Percentiles rank a stretch among this genome's conserved stretches.
These are phyloP conservation scores for Phytopythium vexans DNA, from an alignment of 352 stramenopile species.

Conservation along the genomic window DNA sequence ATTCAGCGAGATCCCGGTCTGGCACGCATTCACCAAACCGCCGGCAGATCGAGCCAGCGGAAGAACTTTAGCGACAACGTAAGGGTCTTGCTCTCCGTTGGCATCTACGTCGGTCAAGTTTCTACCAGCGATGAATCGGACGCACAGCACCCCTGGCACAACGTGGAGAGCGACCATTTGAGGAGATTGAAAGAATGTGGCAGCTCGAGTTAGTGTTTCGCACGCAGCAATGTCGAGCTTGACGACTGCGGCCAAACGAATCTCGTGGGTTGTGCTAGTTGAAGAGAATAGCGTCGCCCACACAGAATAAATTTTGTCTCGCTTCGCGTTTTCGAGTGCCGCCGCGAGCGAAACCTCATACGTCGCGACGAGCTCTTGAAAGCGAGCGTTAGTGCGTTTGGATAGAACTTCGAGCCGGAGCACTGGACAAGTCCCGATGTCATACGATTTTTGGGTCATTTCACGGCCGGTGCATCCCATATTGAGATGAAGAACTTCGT, in stretches of 20 bases:
- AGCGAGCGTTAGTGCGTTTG: slow-evolving; percentile 19
- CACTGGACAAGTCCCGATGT: slow-evolving; percentile 23
- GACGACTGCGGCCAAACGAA: too few relatives aligned
- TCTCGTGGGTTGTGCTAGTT: too few relatives aligned
- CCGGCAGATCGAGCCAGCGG: slow-evolving; percentile 8
- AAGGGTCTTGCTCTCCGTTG: slow-evolving; percentile 53
- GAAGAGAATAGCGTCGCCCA: slow-evolving; percentile 16
- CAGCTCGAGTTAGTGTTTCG: too few relatives aligned
- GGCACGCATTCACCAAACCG: slow-evolving; percentile 13
- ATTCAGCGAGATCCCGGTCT: slow-evolving; percentile 45
- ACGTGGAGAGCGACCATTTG: not conserved
- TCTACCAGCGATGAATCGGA: slow-evolving; percentile 37
- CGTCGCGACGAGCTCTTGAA: slow-evolving; percentile 20
- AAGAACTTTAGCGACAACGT: slow-evolving; percentile 24
- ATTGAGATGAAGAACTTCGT: slow-evolving; percentile 16
- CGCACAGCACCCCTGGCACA: slow-evolving; percentile 28
- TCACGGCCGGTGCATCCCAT: slow-evolving; percentile 7
- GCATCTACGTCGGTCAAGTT: slow-evolving; percentile 48
- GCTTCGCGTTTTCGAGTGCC: slow-evolving; percentile 2
- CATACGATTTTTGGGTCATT: slow-evolving; percentile 15
- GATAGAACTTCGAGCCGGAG: slow-evolving; percentile 32
- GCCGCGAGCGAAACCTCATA: slow-evolving; percentile 20
- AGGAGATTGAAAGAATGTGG: too few relatives aligned
- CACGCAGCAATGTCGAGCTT: too few relatives aligned
- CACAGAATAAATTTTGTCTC: slow-evolving; percentile 4